These are phyloP conservation scores for Coemansia sp. DNA, from an alignment of 192 early-diverging fungal species.

Conservation along the genomic window DNA sequence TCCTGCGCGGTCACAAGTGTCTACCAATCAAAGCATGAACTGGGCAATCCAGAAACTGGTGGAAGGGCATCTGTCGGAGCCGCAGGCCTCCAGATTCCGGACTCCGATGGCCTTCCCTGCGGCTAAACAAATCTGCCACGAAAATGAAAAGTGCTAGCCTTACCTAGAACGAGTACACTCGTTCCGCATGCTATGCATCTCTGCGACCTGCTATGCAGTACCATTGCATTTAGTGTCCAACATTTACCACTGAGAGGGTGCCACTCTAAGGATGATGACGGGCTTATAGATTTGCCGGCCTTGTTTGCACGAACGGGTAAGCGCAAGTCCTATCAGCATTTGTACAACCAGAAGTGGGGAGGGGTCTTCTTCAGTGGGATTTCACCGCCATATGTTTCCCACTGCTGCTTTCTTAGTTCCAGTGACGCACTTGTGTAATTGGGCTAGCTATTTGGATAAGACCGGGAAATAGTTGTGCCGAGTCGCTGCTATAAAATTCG, in stretches of 20 bases:
- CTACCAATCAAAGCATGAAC: background rate
- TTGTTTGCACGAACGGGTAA: background rate
- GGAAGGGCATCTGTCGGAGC: background rate
- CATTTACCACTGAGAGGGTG: background rate
- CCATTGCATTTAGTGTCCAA: background rate
- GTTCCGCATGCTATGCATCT: background rate
- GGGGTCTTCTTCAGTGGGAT: no score
- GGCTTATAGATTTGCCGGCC: background rate
- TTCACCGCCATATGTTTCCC: no score
- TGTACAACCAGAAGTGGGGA: no score
- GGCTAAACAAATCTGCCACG: background rate
- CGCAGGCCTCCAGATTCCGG: background rate
- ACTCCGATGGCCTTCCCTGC: background rate
- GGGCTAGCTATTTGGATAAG: background rate
- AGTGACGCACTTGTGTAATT: no score
- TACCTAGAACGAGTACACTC: background rate
- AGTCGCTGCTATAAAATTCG: background rate
- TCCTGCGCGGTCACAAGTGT: background rate
- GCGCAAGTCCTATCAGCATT: background rate
- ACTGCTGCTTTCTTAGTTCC: no score
- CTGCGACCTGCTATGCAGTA: background rate
- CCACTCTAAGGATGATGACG: background rate
- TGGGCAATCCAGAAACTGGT: background rate
- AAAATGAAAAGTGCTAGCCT: background rate
- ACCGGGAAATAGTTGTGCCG: background rate